These are phyloP conservation scores for Coemansia brasiliensis DNA, from an alignment of 192 early-diverging fungal genomes.

Conservation along the genomic window DNA sequence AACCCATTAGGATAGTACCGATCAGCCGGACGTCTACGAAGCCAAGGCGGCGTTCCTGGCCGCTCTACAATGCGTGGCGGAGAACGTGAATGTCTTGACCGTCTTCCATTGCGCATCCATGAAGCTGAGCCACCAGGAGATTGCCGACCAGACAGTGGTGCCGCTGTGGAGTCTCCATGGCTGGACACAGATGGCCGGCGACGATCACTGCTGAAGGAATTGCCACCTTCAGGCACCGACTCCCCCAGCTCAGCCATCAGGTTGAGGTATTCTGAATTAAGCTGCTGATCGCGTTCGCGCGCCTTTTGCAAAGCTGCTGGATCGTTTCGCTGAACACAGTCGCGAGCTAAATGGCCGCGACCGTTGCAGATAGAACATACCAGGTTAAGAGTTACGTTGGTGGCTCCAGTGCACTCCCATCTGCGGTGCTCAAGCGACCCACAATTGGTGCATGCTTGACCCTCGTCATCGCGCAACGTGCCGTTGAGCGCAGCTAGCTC, in stretches of 20 bases:
- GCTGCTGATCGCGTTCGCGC: constrained; percentile 76
- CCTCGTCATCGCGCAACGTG: constrained; percentile 93
- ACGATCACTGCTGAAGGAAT: neutral
- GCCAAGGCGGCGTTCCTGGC: constrained; percentile 43
- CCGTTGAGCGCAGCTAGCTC: constrained; percentile 95
- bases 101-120: constrained; percentile 26
- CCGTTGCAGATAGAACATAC: constrained; percentile 88
- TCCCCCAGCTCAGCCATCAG: constrained; percentile 95
- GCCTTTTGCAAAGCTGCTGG: constrained; percentile 73
- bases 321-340: constrained; percentile 86
- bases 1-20: constrained; percentile 19
- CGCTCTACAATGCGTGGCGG: constrained; percentile 19
- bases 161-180: neutral
- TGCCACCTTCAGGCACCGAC: constrained; percentile 26
- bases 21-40: constrained; percentile 29
- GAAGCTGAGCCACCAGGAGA: constrained; percentile 23
- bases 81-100: constrained; percentile 16
- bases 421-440: constrained; percentile 85
- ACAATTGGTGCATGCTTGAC: constrained; percentile 92
- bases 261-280: constrained; percentile 87
- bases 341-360: constrained; percentile 89
- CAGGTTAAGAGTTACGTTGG: constrained; percentile 82
- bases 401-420: constrained; percentile 87
- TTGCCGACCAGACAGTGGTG: constrained; percentile 4
- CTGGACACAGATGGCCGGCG: constrained; percentile 3